These are phyloP conservation scores for Diaporthe ampelina DNA, from an alignment of 2,329 filamentous ascomycete genomes.

Conservation along the genomic window DNA sequence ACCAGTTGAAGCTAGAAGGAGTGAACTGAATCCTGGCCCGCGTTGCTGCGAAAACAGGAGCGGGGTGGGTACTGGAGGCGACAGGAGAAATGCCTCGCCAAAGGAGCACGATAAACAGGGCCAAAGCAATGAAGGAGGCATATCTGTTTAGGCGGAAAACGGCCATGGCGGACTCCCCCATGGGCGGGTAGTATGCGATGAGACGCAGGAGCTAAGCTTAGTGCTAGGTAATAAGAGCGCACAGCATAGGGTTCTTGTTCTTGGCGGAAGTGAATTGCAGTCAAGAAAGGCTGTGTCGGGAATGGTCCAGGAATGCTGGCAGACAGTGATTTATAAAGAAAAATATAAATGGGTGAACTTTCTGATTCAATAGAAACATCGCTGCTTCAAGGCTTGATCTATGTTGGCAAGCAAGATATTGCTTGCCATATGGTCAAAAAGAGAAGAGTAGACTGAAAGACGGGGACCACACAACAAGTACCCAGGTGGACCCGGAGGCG, in stretches of 20 bases:
- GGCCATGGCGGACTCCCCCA: background rate
- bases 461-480: background rate
- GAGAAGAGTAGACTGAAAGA: background rate
- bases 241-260: background rate
- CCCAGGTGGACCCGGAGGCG: background rate
- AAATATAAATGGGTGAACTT: background rate
- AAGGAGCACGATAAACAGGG: background rate
- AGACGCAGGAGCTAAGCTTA: background rate
- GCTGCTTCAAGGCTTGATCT: background rate
- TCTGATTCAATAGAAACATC: background rate
- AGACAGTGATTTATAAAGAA: background rate
- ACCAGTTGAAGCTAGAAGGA: constrained; percentile 31
- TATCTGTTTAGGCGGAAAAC: constrained; percentile 1
- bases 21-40: constrained; percentile 4
- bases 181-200: constrained; percentile 6
- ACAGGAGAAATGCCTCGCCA: constrained; percentile 1
- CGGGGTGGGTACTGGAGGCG: background rate
- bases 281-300: background rate
- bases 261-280: background rate
- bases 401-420: background rate
- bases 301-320: background rate
- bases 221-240: background rate
- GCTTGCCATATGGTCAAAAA: background rate
- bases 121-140: background rate
- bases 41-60: background rate